Percentiles rank a stretch among this genome's conserved stretches.
Conservation (phyloP, 192 early-diverging fungal species). For the Podila verticillata region DNA sequence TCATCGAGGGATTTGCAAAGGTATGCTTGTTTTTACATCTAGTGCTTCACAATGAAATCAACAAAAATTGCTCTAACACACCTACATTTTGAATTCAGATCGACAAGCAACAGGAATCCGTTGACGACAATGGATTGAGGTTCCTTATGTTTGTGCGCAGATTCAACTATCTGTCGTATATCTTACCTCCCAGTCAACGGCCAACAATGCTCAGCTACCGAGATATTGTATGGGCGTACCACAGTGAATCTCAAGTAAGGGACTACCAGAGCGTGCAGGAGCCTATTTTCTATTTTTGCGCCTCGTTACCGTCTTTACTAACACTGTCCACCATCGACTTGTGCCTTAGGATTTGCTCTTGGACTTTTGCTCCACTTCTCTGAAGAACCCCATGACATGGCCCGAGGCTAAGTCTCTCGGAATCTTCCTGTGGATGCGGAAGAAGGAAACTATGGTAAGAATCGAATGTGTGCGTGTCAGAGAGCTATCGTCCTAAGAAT, state of each 20-base stretch:
- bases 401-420: conserved; percentile 83
- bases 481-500: not conserved
- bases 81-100: conserved; percentile 59
- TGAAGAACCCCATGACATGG: conserved; percentile 79
- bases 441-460: conserved; percentile 73
- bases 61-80: no score
- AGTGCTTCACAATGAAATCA: no score
- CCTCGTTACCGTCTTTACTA: not conserved
- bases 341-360: conserved; percentile 69
- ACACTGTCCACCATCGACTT: not conserved
- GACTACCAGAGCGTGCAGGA: not conserved
- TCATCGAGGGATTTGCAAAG: conserved; percentile 78
- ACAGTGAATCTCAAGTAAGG: conserved; percentile 87
- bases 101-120: conserved; percentile 71
- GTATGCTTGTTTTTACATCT: conserved; percentile 31
- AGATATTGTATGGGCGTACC: conserved; percentile 87
- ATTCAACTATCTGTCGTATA: conserved; percentile 69
- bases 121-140: conserved; percentile 89
- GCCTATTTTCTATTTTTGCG: not conserved
- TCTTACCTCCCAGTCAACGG: conserved; percentile 59
- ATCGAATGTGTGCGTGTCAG: not conserved
- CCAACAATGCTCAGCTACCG: conserved; percentile 62
- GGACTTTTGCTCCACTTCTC: conserved; percentile 63
- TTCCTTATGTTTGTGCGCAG: conserved; percentile 80
- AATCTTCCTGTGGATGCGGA: conserved; percentile 87